A percentile compares a stretch with the other conserved stretches of the same genome.
phyloP scores from a whole-genome alignment of 2,329 filamentous ascomycete species.

The Diplodia scrobiculata region DNA sequence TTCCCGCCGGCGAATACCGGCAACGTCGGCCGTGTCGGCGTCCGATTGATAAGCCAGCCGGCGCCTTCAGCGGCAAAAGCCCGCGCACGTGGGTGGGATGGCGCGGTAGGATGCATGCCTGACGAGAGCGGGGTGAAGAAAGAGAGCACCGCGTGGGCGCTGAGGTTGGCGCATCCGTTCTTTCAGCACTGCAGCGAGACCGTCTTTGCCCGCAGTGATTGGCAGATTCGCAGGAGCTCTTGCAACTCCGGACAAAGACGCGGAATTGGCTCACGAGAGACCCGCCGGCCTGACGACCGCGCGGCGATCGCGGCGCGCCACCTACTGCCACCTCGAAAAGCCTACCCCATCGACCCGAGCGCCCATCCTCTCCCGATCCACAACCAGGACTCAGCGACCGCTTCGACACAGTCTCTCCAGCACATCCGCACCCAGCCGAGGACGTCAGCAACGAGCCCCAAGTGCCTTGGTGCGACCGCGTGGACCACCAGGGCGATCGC shows the following conservation, averaged over 20 bases:
- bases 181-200: neutral
- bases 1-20: constrained; percentile 4
- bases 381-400: neutral
- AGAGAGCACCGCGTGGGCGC: neutral
- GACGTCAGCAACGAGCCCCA: neutral
- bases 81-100: constrained; percentile 17
- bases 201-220: constrained; percentile 11
- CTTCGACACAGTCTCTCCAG: neutral
- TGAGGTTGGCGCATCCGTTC: neutral
- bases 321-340: neutral
- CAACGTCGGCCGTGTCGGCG: neutral
- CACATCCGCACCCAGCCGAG: neutral
- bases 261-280: constrained; percentile 21
- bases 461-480: constrained; percentile 2
- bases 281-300: constrained; percentile 13
- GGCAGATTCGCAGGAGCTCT: constrained; percentile 15
- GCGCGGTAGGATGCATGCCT: constrained; percentile 2
- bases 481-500: constrained; percentile 5
- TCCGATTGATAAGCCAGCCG: constrained; percentile 16
- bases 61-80: constrained; percentile 11
- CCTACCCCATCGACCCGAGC: constrained; percentile 8
- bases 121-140: neutral
- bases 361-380: constrained; percentile 5
- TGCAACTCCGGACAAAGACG: constrained; percentile 16
- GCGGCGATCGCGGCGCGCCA: constrained; percentile 24